A percentile compares a stretch with the other conserved stretches of the same genome.
phyloP scores from a whole-genome alignment of 1,284 basidiomycete genomes.

The Phellopilus nigrolimitatus region DNA sequence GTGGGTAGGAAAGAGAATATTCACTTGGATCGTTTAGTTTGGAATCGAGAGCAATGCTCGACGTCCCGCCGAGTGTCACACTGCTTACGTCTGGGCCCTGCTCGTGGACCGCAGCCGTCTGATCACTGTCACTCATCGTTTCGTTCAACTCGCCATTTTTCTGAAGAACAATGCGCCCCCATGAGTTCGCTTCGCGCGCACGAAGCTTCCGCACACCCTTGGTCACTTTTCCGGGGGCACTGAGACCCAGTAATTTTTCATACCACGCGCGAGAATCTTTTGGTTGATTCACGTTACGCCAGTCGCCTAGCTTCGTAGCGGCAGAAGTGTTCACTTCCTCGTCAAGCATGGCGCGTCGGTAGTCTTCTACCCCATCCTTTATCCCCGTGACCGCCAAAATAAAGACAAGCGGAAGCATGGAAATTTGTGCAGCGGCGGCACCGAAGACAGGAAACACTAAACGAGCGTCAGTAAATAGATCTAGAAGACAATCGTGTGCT shows the following conservation, averaged over 20 bases:
- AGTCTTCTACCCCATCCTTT: conserved; percentile 95
- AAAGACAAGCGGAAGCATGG: conserved; percentile 84
- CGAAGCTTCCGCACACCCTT: conserved; percentile 84
- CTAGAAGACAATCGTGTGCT: conserved; percentile 14
- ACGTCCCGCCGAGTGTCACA: conserved; percentile 33
- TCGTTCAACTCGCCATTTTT: conserved; percentile 34
- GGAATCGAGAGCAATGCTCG: conserved; percentile 39
- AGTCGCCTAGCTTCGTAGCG: conserved; percentile 80
- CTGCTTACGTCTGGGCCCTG: conserved; percentile 37
- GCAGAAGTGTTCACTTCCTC: conserved; percentile 91
- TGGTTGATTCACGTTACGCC: conserved; percentile 88
- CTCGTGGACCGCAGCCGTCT: conserved; percentile 23
- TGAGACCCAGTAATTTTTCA: conserved; percentile 66
- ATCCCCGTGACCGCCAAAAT: conserved; percentile 88
- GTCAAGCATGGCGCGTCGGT: conserved; percentile 80
- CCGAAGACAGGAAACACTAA: conserved; percentile 89
- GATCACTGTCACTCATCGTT: conserved; percentile 31
- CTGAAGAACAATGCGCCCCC: conserved; percentile 57
- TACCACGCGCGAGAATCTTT: conserved; percentile 72
- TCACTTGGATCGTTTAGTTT: conserved; percentile 60
- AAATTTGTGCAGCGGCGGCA: conserved; percentile 77
- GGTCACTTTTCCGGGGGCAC: conserved; percentile 69
- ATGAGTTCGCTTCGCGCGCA: conserved; percentile 67
- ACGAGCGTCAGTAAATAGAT: conserved; percentile 8
- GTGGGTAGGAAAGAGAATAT: conserved; percentile 61